phyloP scores from a whole-genome alignment of 768 basidiomycete species.

The Amylocystis lapponica region DNA sequence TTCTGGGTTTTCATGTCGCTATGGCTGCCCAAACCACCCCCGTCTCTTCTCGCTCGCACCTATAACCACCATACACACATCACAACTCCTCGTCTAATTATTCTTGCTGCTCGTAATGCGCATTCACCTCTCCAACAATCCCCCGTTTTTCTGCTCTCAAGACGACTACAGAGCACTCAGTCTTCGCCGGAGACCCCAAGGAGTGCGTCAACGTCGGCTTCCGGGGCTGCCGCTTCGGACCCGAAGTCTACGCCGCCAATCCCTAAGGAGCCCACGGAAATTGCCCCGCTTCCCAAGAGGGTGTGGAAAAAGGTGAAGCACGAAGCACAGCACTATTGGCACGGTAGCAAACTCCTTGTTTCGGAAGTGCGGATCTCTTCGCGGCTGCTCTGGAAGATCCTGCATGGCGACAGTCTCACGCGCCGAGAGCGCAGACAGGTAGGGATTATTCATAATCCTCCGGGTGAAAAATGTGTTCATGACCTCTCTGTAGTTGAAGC shows the following conservation, averaged over 20 bases:
- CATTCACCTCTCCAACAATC: slow-evolving; percentile 3
- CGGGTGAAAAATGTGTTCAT: not conserved
- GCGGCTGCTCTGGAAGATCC: slow-evolving; percentile 84
- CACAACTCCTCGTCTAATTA: slow-evolving; percentile 12
- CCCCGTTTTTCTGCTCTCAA: not conserved
- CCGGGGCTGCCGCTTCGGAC: slow-evolving; percentile 30
- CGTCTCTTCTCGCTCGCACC: slow-evolving; percentile 37
- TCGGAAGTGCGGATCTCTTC: slow-evolving; percentile 90
- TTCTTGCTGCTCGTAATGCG: slow-evolving; percentile 15
- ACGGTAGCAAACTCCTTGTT: slow-evolving; percentile 88
- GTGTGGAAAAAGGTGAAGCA: slow-evolving; percentile 94
- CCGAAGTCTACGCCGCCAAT: slow-evolving; percentile 43
- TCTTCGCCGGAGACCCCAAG: slow-evolving; percentile 8
- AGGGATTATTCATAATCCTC: slow-evolving; percentile 11
- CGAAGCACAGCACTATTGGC: slow-evolving; percentile 95
- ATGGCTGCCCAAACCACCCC: slow-evolving; percentile 62
- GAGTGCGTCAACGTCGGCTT: slow-evolving; percentile 15
- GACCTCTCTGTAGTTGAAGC: slow-evolving; percentile 69
- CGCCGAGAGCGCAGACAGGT: slow-evolving; percentile 93
- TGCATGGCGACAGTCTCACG: slow-evolving; percentile 88
- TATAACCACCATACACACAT: slow-evolving; percentile 19
- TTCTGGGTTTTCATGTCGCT: slow-evolving; percentile 64
- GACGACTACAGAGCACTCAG: slow-evolving; percentile 4
- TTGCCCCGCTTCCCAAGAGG: slow-evolving; percentile 46
- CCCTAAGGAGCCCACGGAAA: slow-evolving; percentile 30